A percentile compares a stretch with the other conserved stretches of the same genome.
These are phyloP conservation scores for Tuber melanosporum DNA, from an alignment of 495 filamentous ascomycete genomes.

Conservation along the genomic window DNA sequence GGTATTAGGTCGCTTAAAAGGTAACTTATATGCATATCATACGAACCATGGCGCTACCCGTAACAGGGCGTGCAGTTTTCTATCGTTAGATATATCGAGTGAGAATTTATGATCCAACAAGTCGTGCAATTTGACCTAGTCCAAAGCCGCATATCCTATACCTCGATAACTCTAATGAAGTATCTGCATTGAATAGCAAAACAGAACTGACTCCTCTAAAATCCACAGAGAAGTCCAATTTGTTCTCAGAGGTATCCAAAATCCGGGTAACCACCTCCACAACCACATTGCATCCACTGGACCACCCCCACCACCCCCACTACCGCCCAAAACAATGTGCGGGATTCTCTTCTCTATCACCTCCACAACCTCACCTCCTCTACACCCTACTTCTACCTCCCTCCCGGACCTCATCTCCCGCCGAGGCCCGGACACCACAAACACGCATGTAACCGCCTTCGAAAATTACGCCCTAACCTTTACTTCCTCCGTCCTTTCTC, in stretches of 20 bases:
- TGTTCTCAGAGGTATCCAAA: neutral
- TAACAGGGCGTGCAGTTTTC: neutral
- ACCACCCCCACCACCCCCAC: neutral
- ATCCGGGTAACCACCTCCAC: neutral
- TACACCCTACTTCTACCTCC: neutral
- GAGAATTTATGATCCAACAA: neutral
- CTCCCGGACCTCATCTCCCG: slow-evolving; percentile 27
- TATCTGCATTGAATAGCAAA: neutral
- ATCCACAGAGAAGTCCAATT: neutral
- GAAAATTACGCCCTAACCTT: slow-evolving; percentile 50
- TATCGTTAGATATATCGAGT: neutral
- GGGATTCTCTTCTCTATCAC: slow-evolving; percentile 38
- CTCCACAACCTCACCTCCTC: neutral
- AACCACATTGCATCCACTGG: neutral
- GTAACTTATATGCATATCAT: neutral
- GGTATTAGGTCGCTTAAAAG: neutral
- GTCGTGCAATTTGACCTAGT: neutral
- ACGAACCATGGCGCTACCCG: neutral
- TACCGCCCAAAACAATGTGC: slow-evolving; percentile 21
- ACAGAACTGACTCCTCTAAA: too few relatives aligned
- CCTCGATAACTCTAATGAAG: neutral
- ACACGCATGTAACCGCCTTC: slow-evolving; percentile 17
- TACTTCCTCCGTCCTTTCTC: slow-evolving; percentile 75
- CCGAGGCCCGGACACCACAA: slow-evolving; percentile 33
- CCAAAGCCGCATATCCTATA: neutral